Evolutionary conservation across 2,329 filamentous ascomycete species (phyloP), one percentile per base, ranked within the genome.

Genomic region (Colletotrichum paranaense): DNA sequence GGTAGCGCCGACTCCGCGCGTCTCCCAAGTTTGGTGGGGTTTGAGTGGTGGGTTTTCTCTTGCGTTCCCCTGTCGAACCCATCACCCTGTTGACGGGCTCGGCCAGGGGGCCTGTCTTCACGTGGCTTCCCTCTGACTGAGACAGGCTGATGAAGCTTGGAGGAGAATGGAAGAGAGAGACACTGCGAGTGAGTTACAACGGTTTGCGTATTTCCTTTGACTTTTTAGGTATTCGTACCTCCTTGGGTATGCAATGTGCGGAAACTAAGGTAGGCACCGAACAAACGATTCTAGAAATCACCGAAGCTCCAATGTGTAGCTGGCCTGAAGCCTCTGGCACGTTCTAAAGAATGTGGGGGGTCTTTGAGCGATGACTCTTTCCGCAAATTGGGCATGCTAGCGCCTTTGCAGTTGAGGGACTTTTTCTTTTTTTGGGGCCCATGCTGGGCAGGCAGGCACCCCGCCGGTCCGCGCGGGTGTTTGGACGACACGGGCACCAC

Each of bases 271-370:
- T 26, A 32, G 30, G 30, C 9, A 32, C 8, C 19, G n/a, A 49
- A 49, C 16, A 42, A 42, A 11, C 7, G 8, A 22, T 11, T 56
- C 52, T 42, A 57, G 52, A 57, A 30, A 22, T 26, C 22, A 11
- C 32, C 38, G 14, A 28, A 38, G 49, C 26, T 30, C 32, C 19
- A 8, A 53, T 7, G n/a, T 14, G 35, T 16, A 38, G 66, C 42
- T 38, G 55, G n/a, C 12, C 12, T 30, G 56, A 53, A 72, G 63
- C 22, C 42, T 73, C 71, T 64, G 24, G 67, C 30, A 66, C 35
- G 26, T 71, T 71, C 71, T 38, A 58, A 52, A 30, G 32, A 58
- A 52, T 53, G 67, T 73, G 71, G 71, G 67, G 55, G 71, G 71
- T 56, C 71, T 12, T n/a, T 7, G 8, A 49, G 35, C 59, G 46